Evolutionary conservation across 257 asterid genomes (phyloP).

Genomic region (Verbascum thapsus): DNA sequence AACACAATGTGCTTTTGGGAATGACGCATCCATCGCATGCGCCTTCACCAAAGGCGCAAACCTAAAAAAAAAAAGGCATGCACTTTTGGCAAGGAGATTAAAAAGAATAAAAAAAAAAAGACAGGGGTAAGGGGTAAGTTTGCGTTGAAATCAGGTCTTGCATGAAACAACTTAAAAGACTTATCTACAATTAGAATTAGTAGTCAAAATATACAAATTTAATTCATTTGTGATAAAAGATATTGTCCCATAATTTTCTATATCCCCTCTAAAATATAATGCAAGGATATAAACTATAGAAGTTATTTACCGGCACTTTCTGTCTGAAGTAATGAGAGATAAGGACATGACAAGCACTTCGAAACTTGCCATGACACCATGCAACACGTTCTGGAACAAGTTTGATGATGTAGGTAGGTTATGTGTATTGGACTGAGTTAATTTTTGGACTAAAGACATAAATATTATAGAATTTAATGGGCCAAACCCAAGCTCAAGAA

Average conservation of each 20-base stretch:
- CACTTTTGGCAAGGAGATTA: too few species aligned
- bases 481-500: too few species aligned
- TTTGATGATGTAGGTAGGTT: too few species aligned
- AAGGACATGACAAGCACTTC: conserved; percentile 34
- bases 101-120: background rate
- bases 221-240: background rate
- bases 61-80: too few species aligned
- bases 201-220: background rate
- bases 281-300: background rate
- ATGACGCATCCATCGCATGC: too few species aligned
- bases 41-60: too few species aligned
- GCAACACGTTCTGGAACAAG: conserved; percentile 55
- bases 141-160: background rate
- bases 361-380: conserved; percentile 53
- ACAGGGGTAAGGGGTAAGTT: too few species aligned
- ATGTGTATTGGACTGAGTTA: too few species aligned
- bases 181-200: background rate
- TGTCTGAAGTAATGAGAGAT: conserved; percentile 68
- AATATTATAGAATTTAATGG: too few species aligned
- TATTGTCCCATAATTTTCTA: background rate
- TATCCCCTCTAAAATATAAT: conserved; percentile 1
- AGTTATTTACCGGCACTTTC: conserved; percentile 69
- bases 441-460: too few species aligned
- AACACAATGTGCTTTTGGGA: too few species aligned
- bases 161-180: background rate